Conservation (phyloP, 805 yeast genomes). For the Kuraishia piskuri region DNA sequence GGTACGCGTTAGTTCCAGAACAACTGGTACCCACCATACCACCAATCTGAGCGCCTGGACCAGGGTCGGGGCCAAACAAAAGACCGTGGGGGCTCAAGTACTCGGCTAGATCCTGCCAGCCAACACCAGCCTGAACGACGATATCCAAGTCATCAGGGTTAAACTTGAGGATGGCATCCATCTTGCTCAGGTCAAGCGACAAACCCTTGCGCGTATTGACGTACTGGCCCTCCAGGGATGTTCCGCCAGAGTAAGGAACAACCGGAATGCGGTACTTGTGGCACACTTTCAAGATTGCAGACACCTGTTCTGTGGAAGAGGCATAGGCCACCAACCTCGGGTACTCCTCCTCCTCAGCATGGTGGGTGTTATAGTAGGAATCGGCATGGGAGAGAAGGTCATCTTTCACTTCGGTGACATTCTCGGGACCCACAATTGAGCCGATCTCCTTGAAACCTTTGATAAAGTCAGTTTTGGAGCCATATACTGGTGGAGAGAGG, state of each 20-base stretch:
- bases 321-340: constrained; percentile 51
- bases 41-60: constrained; percentile 75
- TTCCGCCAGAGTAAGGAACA: constrained; percentile 73
- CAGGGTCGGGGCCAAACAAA: constrained; percentile 70
- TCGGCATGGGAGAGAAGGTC: constrained; percentile 18
- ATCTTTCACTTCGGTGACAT: neutral
- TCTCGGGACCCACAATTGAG: constrained; percentile 1
- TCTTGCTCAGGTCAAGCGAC: constrained; percentile 47
- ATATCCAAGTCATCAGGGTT: constrained; percentile 62
- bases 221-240: constrained; percentile 78
- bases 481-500: constrained; percentile 1
- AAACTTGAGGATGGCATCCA: constrained; percentile 49
- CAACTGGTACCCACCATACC: constrained; percentile 76
- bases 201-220: constrained; percentile 61
- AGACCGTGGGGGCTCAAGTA: constrained; percentile 37
- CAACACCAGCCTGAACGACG: constrained; percentile 69
- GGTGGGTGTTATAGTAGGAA: constrained; percentile 24
- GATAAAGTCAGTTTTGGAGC: neutral
- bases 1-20: constrained; percentile 72
- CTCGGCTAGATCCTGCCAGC: constrained; percentile 65
- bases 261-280: constrained; percentile 57
- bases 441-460: constrained; percentile 1
- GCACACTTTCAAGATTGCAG: constrained; percentile 51
- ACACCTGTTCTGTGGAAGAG: constrained; percentile 56
- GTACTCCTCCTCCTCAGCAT: constrained; percentile 19